Base-by-base conservation (phyloP, 257 asterid genomes). In the Gentiana straminea region DNA sequence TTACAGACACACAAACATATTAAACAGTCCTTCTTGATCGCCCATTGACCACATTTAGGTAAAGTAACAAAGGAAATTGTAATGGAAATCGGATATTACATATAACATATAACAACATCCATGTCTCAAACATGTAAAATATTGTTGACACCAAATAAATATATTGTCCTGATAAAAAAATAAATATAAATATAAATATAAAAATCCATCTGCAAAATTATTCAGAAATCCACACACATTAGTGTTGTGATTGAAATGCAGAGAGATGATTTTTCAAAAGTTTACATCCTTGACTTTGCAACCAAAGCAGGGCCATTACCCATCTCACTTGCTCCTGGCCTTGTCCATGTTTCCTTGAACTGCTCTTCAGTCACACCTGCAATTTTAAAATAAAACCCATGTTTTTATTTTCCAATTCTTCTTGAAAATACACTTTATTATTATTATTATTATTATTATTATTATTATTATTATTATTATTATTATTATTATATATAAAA, bases 341-440 rank as follows among this genome's bases (percentile, higher is more conserved):
- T 79, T 7, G 95, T 86, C 98, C 98, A 90, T 1, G 94, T 76
- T 60, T 46, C 71, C 71, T 87, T 82, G 66, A 90, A 90, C 73
- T 86, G 98, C 75, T 84, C 98, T 77, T 90, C 98, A 0, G 98
- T 90, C 63, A 90, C 96, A 39, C 98, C 96, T 90, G 64, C 70
- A 62, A 12, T 54, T 45, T 47, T 7, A 55, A 4, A 2, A 34
- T 2, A 33, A 33, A 38, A 7, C 1, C 32, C 33, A 57, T 2
- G 46, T 9, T 12, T 34, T 32, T 51, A 11, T 2, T 43, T 48
- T 2, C 15, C 2, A 44, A 1, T 8, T 47, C 35, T 15, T 41
- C 46, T 2, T 3, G 46, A 10, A 41, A 41, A 5, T 4, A 41
- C 8, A 5, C 11, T 24, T 24, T 0, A 24, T 24, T 24, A 24